Base-by-base conservation (phyloP, 2,329 filamentous ascomycete genomes). In the Cercospora brassicicola region DNA sequence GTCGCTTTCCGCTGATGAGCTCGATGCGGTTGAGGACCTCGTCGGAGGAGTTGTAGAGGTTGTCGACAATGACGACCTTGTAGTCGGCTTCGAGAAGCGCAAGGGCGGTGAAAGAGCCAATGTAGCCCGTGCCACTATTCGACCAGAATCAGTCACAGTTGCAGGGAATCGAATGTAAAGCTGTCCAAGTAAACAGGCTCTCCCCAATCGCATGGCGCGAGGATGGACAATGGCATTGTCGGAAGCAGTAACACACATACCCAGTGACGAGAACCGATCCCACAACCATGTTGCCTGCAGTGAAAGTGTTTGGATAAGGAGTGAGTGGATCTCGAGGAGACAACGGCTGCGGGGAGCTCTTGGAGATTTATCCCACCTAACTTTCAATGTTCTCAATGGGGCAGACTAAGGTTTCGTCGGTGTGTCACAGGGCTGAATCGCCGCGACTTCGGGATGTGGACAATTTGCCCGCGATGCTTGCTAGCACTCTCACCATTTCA, bases 41-140 rank as follows among this genome's bases (percentile, higher is more conserved):
- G 77, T 90, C 86, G 69, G 92, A 97, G 59, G 95, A 97, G 84
- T 99, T 99, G 90, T 96, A 97, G 73, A 98, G 88, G 82, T 89
- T 98, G 84, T 99, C 95, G 74, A 95, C 90, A 72, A 99, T 93
- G 80, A 99, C 91, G 72, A 99, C 95, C 81, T 98, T 90, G 87
- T 98, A 98, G 81, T 90, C 94, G 78, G 95, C 91, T 79, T 97
- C 87, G 74, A 99, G 92, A 28, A 99, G 91, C 64, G 93, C 90
- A 62, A 99, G 89, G 66, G 92, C 86, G 70, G 95, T 99, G 86
- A 98, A 98, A 61, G 94, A 98, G 80, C 95, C 95, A 82, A 99
- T 99, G 86, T 99, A 99, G 84, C 95, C 95, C 73, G 94, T 97
- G 78, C 95, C 95, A 87, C 95, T 97, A 73, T 66, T 72, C 75